Evolutionary conservation across 208 protist genomes (phyloP).

Genomic region (Trypanosoma lewisi): DNA sequence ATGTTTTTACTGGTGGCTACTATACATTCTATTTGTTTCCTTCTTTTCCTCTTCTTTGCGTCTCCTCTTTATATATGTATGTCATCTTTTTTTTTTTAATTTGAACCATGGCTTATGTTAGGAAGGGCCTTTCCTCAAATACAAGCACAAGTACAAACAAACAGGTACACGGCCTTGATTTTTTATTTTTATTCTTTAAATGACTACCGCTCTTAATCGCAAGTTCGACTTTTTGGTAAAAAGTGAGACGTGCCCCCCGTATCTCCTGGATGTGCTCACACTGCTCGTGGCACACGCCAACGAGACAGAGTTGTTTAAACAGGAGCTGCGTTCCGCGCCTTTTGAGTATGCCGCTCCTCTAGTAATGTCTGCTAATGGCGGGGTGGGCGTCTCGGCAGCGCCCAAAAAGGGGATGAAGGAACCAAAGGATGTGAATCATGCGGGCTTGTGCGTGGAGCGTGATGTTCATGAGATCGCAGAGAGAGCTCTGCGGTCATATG

Average conservation of each 20-base stretch:
- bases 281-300: slow-evolving; percentile 78
- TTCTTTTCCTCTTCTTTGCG: slow-evolving; percentile 20
- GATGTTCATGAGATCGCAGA: slow-evolving; percentile 50
- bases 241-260: slow-evolving; percentile 56
- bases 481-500: slow-evolving; percentile 54
- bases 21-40: neutral
- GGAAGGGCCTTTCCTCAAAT: neutral
- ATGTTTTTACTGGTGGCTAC: neutral
- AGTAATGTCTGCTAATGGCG: slow-evolving; percentile 16
- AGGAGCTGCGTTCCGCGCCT: slow-evolving; percentile 40
- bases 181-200: too few species aligned
- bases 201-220: slow-evolving; percentile 56
- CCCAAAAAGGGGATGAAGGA: neutral
- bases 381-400: slow-evolving; percentile 28
- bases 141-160: neutral
- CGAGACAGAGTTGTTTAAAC: slow-evolving; percentile 75
- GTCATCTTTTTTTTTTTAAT: neutral
- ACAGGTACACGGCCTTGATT: too few species aligned
- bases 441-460: slow-evolving; percentile 26
- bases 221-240: slow-evolving; percentile 66
- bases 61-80: slow-evolving; percentile 4
- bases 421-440: neutral
- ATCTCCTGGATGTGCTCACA: slow-evolving; percentile 70
- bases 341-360: slow-evolving; percentile 10
- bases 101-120: neutral